Evolutionary conservation across 2,329 filamentous ascomycete genomes (phyloP), one percentile per base, ranked within the genome.

Genomic region (Exophiala sp.): DNA sequence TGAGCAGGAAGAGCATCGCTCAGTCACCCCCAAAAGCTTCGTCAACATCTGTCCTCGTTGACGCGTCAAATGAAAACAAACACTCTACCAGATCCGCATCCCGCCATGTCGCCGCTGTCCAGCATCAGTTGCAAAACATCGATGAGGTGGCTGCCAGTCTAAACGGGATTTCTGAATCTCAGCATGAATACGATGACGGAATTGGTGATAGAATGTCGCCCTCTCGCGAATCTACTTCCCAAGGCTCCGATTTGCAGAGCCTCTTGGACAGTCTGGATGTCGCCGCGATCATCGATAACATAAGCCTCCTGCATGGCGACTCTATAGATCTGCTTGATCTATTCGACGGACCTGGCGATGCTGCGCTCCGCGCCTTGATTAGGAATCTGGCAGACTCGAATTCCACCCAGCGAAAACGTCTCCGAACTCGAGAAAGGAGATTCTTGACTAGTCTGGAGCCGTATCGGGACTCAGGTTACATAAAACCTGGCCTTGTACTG

Each of bases 401-500:
- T 2, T 48, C 53, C 22, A 27, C 27, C 5, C 34, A 34, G 7
- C 39, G 57, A 39, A 65, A 56, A 51, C 62, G 62, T 6, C 50
- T 70, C 7, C 52, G 55, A 8, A 59, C 57, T 1, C 52, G 58
- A 3, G 52, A 46, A 19, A 50, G 48, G 6, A 65, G 64, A 32
- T 51, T 71, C 5, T 24, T 49, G 1, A 49, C 43, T 4, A 60
- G 63, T 30, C 53, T 60, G 14, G 57, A 63, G 30, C 50, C 58
- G 13, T 70, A 65, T 40, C 59, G 62, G 3, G 48, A 51, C 2
- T 52, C 61, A 1, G 57, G 60, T 0, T 75, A 71, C 39, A 68
- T 76, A 30, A 61, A 67, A 35, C 56, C 61, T 2, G 46, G 56
- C 1, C 52, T 62, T 7, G 58, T 72, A 23, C 51, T 65, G 24